Evolutionary conservation across 495 filamentous ascomycete genomes (phyloP).

Genomic region (Hyaloscypha bicolor): DNA sequence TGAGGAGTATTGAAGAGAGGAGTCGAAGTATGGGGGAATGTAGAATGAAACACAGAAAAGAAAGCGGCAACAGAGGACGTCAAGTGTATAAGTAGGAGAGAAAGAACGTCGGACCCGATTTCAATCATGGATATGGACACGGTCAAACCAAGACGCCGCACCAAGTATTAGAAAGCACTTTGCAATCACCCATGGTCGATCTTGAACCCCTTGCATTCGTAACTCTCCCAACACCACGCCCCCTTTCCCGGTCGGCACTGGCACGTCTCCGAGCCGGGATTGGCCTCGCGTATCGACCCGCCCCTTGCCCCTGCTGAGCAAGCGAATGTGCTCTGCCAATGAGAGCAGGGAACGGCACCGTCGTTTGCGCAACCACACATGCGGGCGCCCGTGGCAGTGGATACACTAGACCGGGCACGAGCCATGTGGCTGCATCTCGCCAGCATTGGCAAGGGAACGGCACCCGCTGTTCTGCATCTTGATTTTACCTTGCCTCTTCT

Average conservation of each 20-base stretch:
- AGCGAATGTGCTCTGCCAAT: conserved; percentile 1
- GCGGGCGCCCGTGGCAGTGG: not conserved
- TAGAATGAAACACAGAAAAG: not conserved
- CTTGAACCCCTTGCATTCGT: too few relatives aligned
- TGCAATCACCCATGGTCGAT: not conserved
- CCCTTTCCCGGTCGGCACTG: too few relatives aligned
- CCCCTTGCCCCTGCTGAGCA: not conserved
- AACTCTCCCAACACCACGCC: too few relatives aligned
- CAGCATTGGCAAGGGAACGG: not conserved
- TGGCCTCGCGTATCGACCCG: not conserved
- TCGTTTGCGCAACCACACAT: not conserved
- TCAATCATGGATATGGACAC: too few relatives aligned
- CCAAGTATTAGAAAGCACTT: not conserved
- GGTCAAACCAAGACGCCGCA: too few relatives aligned
- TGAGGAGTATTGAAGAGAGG: not conserved
- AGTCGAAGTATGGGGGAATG: not conserved
- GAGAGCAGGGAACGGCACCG: not conserved
- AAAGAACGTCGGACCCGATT: not conserved
- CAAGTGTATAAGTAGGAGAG: not conserved
- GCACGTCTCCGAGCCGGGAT: not conserved
- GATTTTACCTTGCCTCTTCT: not conserved
- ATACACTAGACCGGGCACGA: not conserved
- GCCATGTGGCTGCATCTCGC: not conserved
- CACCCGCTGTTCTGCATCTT: not conserved
- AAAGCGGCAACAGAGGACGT: not conserved